Percentiles rank a stretch among this genome's conserved stretches.
Conservation (phyloP, 495 filamentous ascomycete species). For the Extremus antarcticus region DNA sequence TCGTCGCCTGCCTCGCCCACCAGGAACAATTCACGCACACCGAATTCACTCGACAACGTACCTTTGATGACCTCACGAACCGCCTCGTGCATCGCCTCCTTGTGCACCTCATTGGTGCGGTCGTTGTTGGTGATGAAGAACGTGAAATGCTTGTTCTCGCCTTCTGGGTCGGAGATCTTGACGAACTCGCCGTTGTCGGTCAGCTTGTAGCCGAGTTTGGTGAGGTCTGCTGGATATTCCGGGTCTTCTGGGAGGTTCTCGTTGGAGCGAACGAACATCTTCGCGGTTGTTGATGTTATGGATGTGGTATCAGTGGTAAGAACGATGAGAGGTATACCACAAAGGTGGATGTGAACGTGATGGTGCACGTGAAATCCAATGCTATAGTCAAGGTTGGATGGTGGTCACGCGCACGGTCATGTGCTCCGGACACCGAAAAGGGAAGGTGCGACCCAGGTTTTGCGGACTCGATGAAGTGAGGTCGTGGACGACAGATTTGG, state of each 20-base stretch:
- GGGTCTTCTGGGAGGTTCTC: slow-evolving; percentile 61
- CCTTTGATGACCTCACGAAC: slow-evolving; percentile 4
- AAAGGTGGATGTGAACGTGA: too few relatives aligned
- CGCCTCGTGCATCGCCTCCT: slow-evolving; percentile 51
- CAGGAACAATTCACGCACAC: slow-evolving; percentile 1
- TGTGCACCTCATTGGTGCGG: slow-evolving; percentile 58
- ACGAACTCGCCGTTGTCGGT: slow-evolving; percentile 58
- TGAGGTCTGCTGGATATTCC: slow-evolving; percentile 48
- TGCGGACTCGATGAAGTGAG: neutral
- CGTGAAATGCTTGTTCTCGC: slow-evolving; percentile 50
- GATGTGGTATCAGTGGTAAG: neutral
- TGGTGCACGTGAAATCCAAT: neutral
- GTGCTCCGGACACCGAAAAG: neutral
- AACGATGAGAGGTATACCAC: too few relatives aligned
- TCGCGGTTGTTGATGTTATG: neutral
- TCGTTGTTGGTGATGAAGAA: slow-evolving; percentile 58
- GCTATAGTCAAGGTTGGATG: neutral
- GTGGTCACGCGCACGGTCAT: neutral
- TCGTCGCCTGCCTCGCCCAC: neutral
- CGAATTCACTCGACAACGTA: slow-evolving; percentile 1
- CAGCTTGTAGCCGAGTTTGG: slow-evolving; percentile 49
- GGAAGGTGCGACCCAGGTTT: neutral
- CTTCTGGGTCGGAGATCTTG: slow-evolving; percentile 24
- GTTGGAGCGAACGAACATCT: slow-evolving; percentile 51
- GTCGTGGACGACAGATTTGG: too few relatives aligned